Evolutionary conservation across 306 rosid genomes (phyloP).

Genomic region (Fragaria iinumae): DNA sequence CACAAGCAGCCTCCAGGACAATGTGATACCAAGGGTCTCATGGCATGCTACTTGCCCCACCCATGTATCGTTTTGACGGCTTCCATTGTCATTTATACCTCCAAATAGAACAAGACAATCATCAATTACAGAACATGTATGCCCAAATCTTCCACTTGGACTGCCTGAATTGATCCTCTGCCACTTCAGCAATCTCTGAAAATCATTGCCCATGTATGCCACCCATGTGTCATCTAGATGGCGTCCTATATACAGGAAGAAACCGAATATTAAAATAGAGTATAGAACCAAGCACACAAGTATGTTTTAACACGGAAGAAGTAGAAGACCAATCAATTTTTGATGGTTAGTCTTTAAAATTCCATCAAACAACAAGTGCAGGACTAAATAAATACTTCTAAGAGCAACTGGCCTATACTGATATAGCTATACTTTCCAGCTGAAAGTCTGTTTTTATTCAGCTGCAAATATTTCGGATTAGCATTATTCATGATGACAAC

Average conservation of each 20-base stretch:
- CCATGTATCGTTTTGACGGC: constrained; percentile 91
- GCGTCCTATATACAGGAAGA: constrained; percentile 52
- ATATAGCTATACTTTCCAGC: neutral
- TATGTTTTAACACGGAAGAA: neutral
- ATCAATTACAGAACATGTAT: constrained; percentile 62
- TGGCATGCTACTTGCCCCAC: constrained; percentile 57
- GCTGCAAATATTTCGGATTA: neutral
- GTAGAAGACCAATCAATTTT: neutral
- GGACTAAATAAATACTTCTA: neutral
- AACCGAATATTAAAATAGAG: constrained; percentile 15
- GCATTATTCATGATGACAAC: neutral
- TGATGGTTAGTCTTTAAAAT: neutral
- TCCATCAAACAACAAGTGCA: neutral
- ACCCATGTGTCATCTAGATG: constrained; percentile 96
- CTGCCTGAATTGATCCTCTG: constrained; percentile 65
- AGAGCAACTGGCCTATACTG: neutral
- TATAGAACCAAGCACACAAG: constrained; percentile 10
- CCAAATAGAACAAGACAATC: constrained; percentile 80
- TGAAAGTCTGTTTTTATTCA: neutral
- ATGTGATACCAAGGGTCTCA: constrained; percentile 45
- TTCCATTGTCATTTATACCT: constrained; percentile 87
- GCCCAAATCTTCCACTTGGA: constrained; percentile 98
- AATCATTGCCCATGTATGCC: constrained; percentile 62
- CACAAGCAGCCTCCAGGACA: constrained; percentile 72
- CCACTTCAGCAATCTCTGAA: constrained; percentile 58